These are phyloP conservation scores for Penicillium canescens DNA, from an alignment of 495 filamentous ascomycete species.

Conservation along the genomic window DNA sequence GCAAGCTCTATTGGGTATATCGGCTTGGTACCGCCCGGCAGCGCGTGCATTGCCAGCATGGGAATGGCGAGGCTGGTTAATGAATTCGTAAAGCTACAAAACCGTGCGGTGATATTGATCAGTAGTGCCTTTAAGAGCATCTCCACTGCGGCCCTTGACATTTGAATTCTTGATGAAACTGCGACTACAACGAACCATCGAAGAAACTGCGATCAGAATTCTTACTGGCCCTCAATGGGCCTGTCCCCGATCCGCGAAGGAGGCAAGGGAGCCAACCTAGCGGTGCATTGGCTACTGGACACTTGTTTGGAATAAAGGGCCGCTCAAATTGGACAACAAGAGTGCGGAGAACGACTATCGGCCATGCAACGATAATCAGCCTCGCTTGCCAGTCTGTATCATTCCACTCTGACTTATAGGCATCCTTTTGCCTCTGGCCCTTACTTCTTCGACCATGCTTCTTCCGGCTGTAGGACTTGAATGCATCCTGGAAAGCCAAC, in stretches of 20 bases:
- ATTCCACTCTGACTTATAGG: slow-evolving; percentile 5
- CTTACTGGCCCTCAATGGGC: too few relatives aligned
- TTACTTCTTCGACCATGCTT: not conserved
- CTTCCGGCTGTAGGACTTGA: not conserved
- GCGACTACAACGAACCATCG: slow-evolving; percentile 11
- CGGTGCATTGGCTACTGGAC: too few relatives aligned
- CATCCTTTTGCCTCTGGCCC: not conserved
- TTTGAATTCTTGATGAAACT: slow-evolving; percentile 15
- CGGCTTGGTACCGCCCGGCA: slow-evolving; percentile 9
- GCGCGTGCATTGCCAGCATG: not conserved
- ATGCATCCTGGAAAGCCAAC: not conserved
- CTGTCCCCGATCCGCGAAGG: too few relatives aligned
- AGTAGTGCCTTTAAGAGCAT: slow-evolving; percentile 11
- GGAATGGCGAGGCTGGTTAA: not conserved
- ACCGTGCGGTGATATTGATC: slow-evolving; percentile 10
- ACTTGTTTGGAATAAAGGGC: too few relatives aligned
- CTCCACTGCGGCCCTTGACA: not conserved
- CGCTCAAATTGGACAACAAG: too few relatives aligned
- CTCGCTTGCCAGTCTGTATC: too few relatives aligned
- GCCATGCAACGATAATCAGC: too few relatives aligned
- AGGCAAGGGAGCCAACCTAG: too few relatives aligned
- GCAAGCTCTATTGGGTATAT: slow-evolving; percentile 16
- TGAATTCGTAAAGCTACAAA: slow-evolving; percentile 8
- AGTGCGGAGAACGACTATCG: not conserved
- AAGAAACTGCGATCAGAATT: not conserved